phyloP scores from a whole-genome alignment of 805 yeast genomes.

The Candida chilensis region DNA sequence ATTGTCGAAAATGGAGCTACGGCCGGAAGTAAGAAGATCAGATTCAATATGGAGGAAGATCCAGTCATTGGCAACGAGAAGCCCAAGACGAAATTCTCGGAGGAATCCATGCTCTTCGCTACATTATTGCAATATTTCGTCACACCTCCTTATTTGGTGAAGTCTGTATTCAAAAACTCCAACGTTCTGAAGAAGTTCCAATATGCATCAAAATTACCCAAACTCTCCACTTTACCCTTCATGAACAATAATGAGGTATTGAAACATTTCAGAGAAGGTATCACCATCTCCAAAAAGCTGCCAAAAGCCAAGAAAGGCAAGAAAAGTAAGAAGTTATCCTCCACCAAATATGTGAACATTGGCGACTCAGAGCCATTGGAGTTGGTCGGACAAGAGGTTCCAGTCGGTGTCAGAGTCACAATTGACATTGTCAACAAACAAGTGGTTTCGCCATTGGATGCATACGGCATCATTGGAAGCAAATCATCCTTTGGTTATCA shows the following conservation, averaged over 20 bases:
- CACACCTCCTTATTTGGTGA: conserved; percentile 75
- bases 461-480: conserved; percentile 58
- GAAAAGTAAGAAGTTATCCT: conserved; percentile 41
- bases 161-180: conserved; percentile 45
- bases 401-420: conserved; percentile 73
- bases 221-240: conserved; percentile 66
- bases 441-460: conserved; percentile 63
- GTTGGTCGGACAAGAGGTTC: conserved; percentile 52
- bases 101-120: conserved; percentile 48
- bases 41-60: conserved; percentile 9
- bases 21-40: conserved; percentile 18
- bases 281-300: conserved; percentile 35
- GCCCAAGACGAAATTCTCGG: conserved; percentile 10
- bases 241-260: conserved; percentile 37
- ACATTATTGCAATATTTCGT: conserved; percentile 69
- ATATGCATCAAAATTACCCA: conserved; percentile 64
- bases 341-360: conserved; percentile 69
- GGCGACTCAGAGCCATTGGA: conserved; percentile 57
- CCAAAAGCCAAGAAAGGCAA: conserved; percentile 24
- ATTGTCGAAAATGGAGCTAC: conserved; percentile 14
- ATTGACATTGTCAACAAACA: conserved; percentile 54
- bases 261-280: conserved; percentile 51
- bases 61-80: conserved; percentile 2
- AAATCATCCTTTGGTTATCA: conserved; percentile 61
- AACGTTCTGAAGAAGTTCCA: conserved; percentile 36